Percentiles rank a stretch among this genome's conserved stretches.
These are phyloP conservation scores for Staphylotrichum tortipilum DNA, from an alignment of 495 filamentous ascomycete species.

Conservation along the genomic window DNA sequence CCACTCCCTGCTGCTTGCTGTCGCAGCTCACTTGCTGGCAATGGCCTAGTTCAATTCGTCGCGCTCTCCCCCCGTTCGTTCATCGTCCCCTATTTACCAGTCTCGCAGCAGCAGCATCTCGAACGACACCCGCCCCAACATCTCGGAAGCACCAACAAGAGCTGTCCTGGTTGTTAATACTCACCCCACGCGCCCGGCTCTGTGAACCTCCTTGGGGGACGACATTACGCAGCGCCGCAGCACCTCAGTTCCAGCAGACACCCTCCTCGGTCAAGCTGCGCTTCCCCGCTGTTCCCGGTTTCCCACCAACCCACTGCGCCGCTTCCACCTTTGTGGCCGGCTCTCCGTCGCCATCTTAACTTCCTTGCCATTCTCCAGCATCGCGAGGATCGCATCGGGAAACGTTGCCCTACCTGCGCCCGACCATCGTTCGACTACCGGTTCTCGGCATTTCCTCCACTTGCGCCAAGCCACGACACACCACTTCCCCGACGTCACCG, in stretches of 20 bases:
- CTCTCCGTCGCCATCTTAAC: background rate
- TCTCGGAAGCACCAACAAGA: background rate
- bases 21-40: background rate
- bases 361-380: too few species aligned
- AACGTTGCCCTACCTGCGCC: background rate
- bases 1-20: too few species aligned
- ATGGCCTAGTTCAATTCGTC: background rate
- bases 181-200: constrained; percentile 3
- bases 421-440: background rate
- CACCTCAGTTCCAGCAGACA: too few species aligned
- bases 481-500: constrained; percentile 1
- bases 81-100: too few species aligned
- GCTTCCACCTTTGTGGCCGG: background rate
- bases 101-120: too few species aligned
- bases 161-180: background rate
- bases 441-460: background rate
- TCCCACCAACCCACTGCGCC: background rate
- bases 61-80: too few species aligned
- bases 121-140: background rate
- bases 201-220: background rate
- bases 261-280: constrained; percentile 1
- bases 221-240: too few species aligned
- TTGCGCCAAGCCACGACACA: too few species aligned
- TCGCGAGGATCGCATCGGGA: background rate
- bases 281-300: constrained; percentile 8